Percentiles rank a stretch among this genome's conserved stretches.
These are phyloP conservation scores for Keqinozyma sinolaborantium DNA, from an alignment of 1,139 yeast species.

Conservation along the genomic window DNA sequence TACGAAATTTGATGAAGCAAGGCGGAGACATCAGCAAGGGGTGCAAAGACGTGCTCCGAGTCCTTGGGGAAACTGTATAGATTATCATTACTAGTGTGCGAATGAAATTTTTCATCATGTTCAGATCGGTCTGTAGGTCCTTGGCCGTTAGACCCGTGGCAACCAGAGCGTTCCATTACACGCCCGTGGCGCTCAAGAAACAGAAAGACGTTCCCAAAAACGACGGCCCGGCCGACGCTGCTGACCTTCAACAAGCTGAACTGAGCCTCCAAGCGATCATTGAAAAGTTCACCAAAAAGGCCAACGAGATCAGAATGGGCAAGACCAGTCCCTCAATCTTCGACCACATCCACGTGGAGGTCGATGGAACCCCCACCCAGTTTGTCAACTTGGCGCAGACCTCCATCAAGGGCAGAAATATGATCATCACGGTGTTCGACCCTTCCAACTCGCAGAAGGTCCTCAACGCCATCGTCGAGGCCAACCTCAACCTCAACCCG, in stretches of 20 bases:
- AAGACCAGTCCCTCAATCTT: slow-evolving; percentile 64
- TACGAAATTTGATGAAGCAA: slow-evolving; percentile 54
- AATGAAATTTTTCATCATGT: neutral
- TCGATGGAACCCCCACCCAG: slow-evolving; percentile 41
- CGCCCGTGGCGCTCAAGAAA: slow-evolving; percentile 10
- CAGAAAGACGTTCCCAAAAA: slow-evolving; percentile 13
- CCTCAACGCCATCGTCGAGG: slow-evolving; percentile 63
- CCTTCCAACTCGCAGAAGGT: slow-evolving; percentile 69
- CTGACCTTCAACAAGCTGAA: slow-evolving; percentile 41
- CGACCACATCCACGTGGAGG: slow-evolving; percentile 53
- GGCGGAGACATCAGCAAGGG: slow-evolving; percentile 73
- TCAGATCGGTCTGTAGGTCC: slow-evolving; percentile 1
- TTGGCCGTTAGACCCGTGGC: slow-evolving; percentile 1
- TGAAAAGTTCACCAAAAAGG: slow-evolving; percentile 50
- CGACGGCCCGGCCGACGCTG: slow-evolving; percentile 14
- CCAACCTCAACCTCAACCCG: slow-evolving; percentile 75
- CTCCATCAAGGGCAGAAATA: slow-evolving; percentile 64
- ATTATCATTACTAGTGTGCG: neutral
- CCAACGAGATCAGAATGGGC: slow-evolving; percentile 65
- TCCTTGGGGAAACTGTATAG: slow-evolving; percentile 2
- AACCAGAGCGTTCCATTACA: slow-evolving; percentile 1
- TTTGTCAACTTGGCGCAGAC: slow-evolving; percentile 75
- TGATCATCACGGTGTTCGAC: slow-evolving; percentile 78
- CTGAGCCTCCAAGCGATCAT: slow-evolving; percentile 46
- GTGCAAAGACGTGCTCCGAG: slow-evolving; percentile 22